Conservation (phyloP, 176 grass and related monocot genomes). For the Puya raimondii region DNA sequence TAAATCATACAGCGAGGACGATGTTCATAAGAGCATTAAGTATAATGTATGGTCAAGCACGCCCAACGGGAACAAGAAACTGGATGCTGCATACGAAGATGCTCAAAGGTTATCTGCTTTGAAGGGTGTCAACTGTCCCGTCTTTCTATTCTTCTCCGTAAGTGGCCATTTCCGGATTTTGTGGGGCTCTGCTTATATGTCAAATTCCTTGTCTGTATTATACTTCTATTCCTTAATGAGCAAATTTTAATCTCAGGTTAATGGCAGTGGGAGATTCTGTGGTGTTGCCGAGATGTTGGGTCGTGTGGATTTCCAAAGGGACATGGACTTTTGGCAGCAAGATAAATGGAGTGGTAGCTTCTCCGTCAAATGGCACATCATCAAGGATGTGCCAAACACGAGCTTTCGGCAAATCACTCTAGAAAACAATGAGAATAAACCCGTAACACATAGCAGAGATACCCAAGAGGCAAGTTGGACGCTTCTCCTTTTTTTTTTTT, state of each 20-base stretch:
- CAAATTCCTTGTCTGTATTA: not conserved
- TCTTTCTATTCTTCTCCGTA: conserved; percentile 95
- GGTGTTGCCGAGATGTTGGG: conserved; percentile 93
- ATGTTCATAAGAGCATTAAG: conserved; percentile 28
- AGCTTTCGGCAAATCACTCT: conserved; percentile 59
- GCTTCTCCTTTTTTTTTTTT: not conserved
- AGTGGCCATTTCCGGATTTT: conserved; percentile 25
- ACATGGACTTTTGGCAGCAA: conserved; percentile 94
- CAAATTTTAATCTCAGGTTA: conserved; percentile 38
- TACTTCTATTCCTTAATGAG: conserved; percentile 6
- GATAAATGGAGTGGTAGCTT: conserved; percentile 95
- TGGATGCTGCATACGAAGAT: conserved; percentile 21
- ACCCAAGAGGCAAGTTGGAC: conserved; percentile 67
- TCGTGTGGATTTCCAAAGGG: conserved; percentile 73
- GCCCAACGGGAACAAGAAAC: conserved; percentile 21
- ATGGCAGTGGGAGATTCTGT: conserved; percentile 90
- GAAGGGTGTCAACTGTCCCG: conserved; percentile 47
- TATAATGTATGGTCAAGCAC: conserved; percentile 31
- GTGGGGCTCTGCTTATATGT: conserved; percentile 9
- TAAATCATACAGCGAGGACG: conserved; percentile 29
- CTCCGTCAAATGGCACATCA: conserved; percentile 86
- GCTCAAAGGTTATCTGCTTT: conserved; percentile 27
- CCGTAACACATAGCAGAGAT: conserved; percentile 95
- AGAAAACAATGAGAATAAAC: conserved; percentile 90
- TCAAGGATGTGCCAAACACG: conserved; percentile 79